Conservation (phyloP, 2,329 filamentous ascomycete species). For the Monosporascus cannonballus region DNA sequence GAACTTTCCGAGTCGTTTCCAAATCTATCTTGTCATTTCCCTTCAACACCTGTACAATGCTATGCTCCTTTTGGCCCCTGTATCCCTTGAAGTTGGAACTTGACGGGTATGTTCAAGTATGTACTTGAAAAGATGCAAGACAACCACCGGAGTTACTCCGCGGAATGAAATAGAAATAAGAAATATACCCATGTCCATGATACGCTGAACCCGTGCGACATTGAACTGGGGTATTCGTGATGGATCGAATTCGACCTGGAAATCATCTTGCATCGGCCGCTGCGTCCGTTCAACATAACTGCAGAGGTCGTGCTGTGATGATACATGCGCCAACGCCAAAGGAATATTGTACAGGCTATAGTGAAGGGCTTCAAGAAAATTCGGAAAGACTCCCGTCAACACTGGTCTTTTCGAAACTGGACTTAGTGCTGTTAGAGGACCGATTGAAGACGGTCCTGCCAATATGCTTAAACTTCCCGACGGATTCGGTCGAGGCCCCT, state of each 20-base stretch:
- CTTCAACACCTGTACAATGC: constrained; percentile 23
- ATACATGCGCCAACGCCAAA: constrained; percentile 10
- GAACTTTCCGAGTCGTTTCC: constrained; percentile 8
- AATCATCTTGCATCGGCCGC: constrained; percentile 13
- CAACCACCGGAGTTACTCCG: neutral
- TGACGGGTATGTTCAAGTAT: constrained; percentile 3
- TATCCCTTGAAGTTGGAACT: constrained; percentile 6
- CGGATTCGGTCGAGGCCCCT: constrained; percentile 33
- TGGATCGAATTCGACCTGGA: constrained; percentile 14
- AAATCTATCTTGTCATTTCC: constrained; percentile 18
- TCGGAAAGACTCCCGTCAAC: constrained; percentile 34
- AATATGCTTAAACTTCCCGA: constrained; percentile 50
- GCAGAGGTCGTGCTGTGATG: constrained; percentile 17
- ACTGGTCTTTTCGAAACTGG: constrained; percentile 42
- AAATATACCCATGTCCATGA: constrained; percentile 13
- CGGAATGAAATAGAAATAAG: constrained; percentile 9
- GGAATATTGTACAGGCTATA: constrained; percentile 12
- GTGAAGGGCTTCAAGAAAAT: constrained; percentile 8
- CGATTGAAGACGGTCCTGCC: constrained; percentile 54
- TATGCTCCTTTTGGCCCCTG: constrained; percentile 10
- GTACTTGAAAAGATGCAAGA: constrained; percentile 8
- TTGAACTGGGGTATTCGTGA: constrained; percentile 22
- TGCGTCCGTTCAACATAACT: constrained; percentile 5
- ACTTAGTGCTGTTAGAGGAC: constrained; percentile 41
- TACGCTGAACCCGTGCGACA: constrained; percentile 18